Evolutionary conservation across 495 filamentous ascomycete genomes (phyloP).

Genomic region (Collariella sp.): DNA sequence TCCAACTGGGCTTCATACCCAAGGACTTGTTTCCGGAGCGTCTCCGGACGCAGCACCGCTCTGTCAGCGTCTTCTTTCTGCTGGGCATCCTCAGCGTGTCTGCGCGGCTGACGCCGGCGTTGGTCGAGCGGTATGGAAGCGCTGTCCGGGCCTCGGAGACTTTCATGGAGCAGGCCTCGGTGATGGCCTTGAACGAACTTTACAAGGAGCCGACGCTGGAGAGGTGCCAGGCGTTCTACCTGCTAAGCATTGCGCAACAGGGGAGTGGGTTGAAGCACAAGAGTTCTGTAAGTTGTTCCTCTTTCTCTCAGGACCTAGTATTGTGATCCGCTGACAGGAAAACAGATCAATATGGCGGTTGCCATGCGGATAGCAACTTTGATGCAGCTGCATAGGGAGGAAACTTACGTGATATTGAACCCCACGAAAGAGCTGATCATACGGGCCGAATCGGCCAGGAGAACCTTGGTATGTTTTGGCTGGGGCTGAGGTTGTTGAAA

Average conservation of each 20-base stretch:
- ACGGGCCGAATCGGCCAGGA: constrained; percentile 37
- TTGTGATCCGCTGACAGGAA: constrained; percentile 17
- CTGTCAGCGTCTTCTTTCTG: constrained; percentile 41
- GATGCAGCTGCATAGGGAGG: constrained; percentile 44
- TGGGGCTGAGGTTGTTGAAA: neutral
- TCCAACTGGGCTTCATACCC: constrained; percentile 45
- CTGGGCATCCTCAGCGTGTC: constrained; percentile 41
- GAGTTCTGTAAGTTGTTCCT: constrained; percentile 34
- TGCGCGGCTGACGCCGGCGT: constrained; percentile 38
- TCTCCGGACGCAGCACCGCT: constrained; percentile 31
- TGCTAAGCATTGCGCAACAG: constrained; percentile 45
- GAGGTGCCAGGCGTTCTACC: constrained; percentile 43
- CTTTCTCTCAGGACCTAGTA: neutral
- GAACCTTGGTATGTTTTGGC: constrained; percentile 36
- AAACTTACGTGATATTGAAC: constrained; percentile 36
- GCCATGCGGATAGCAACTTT: constrained; percentile 44
- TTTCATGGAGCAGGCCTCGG: constrained; percentile 42
- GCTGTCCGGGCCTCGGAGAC: constrained; percentile 37
- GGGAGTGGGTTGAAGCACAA: constrained; percentile 39
- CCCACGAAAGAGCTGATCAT: constrained; percentile 34
- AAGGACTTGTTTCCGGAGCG: constrained; percentile 39
- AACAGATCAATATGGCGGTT: constrained; percentile 43
- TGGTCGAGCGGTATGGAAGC: constrained; percentile 37
- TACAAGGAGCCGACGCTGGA: constrained; percentile 43
- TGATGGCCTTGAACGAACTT: constrained; percentile 38